These are phyloP conservation scores for Sextonia rubra DNA, from an alignment of 164 flowering plant species.

Conservation along the genomic window DNA sequence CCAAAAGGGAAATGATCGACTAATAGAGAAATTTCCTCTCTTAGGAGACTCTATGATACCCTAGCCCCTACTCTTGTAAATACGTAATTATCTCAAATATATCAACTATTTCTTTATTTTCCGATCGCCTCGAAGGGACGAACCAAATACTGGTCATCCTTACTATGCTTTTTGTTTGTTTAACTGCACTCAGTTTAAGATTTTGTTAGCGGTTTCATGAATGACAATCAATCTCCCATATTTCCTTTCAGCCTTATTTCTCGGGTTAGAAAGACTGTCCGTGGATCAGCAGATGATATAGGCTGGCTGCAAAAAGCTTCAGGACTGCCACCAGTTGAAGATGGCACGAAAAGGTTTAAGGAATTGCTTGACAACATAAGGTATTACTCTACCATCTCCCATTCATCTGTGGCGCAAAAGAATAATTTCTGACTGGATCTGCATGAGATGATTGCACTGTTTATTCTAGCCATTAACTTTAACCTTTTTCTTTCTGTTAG, in stretches of 20 bases:
- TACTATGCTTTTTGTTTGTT: neutral
- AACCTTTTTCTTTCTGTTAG: slow-evolving; percentile 28
- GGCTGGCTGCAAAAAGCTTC: slow-evolving; percentile 82
- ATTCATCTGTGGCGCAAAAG: neutral
- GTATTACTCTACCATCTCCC: slow-evolving; percentile 24
- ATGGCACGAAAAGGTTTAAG: slow-evolving; percentile 74
- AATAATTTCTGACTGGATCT: slow-evolving; percentile 3
- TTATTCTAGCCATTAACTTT: slow-evolving; percentile 1
- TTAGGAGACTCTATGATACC: no score
- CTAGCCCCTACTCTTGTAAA: no score
- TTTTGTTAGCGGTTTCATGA: neutral
- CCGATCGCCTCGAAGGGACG: no score
- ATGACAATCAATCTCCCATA: neutral
- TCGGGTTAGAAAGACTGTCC: slow-evolving; percentile 77
- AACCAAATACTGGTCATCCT: neutral
- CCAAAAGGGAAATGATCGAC: no score
- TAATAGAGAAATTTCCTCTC: no score
- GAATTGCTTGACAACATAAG: slow-evolving; percentile 76
- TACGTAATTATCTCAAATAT: no score
- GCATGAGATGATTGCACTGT: slow-evolving; percentile 6
- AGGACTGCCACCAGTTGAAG: slow-evolving; percentile 82
- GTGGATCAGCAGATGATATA: slow-evolving; percentile 96
- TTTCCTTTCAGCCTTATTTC: slow-evolving; percentile 61
- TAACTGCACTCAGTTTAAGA: neutral
- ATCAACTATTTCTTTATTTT: no score